These are phyloP conservation scores for Fusarium sarcochroum DNA, from an alignment of 2,329 filamentous ascomycete genomes.

Conservation along the genomic window DNA sequence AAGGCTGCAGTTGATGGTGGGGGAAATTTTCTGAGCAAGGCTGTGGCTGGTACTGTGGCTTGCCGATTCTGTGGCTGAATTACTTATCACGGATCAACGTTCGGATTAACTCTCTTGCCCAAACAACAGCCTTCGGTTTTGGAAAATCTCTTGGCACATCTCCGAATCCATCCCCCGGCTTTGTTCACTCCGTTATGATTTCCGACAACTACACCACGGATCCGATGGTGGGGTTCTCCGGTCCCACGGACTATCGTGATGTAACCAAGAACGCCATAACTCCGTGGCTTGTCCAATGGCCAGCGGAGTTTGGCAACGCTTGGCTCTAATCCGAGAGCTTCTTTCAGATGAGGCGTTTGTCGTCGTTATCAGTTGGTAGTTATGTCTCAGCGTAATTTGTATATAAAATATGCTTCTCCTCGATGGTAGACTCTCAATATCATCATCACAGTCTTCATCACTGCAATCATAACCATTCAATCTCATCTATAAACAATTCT, in stretches of 20 bases:
- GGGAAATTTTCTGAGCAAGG: conserved; percentile 41
- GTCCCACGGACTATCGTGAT: conserved; percentile 16
- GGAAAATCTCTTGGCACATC: conserved; percentile 37
- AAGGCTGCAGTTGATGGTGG: conserved; percentile 41
- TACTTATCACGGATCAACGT: conserved; percentile 28
- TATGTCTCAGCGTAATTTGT: background rate
- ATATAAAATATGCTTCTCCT: conserved; percentile 8
- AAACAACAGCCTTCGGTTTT: conserved; percentile 37
- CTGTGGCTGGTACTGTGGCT: conserved; percentile 47
- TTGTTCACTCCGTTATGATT: conserved; percentile 16
- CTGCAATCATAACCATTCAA: background rate
- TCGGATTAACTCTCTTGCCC: conserved; percentile 33
- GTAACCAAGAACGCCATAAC: conserved; percentile 27
- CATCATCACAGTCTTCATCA: background rate
- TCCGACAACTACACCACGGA: conserved; percentile 31
- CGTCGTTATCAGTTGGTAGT: background rate
- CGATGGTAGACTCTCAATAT: background rate
- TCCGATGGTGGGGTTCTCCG: background rate
- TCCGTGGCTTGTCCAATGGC: conserved; percentile 10
- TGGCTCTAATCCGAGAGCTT: conserved; percentile 1
- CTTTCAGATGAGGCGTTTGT: background rate
- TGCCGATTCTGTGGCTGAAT: background rate
- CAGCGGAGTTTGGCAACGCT: background rate
- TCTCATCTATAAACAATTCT: background rate
- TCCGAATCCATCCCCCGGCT: conserved; percentile 30